These are phyloP conservation scores for Pisolithus marmoratus DNA, from an alignment of 768 basidiomycete genomes.

Conservation along the genomic window DNA sequence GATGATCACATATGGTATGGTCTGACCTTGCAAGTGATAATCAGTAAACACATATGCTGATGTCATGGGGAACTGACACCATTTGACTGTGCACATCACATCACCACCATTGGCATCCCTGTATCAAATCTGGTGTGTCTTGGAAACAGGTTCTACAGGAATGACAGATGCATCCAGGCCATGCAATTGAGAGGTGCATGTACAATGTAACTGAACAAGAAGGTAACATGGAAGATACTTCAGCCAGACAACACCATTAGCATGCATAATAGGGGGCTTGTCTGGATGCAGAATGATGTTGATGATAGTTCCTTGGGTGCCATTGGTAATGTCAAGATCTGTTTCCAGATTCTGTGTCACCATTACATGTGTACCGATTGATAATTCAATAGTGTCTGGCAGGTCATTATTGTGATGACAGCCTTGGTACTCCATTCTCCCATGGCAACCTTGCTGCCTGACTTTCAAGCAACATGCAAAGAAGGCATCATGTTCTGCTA, in stretches of 20 bases:
- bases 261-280: too few species aligned
- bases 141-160: background rate
- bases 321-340: slow-evolving; percentile 5
- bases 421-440: too few species aligned
- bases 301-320: background rate
- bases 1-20: slow-evolving; percentile 29
- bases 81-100: background rate
- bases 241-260: too few species aligned
- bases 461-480: too few species aligned
- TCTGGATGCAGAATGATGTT: background rate
- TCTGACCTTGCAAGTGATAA: slow-evolving; percentile 38
- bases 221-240: background rate
- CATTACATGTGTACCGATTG: slow-evolving; percentile 32
- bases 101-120: background rate
- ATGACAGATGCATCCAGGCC: background rate
- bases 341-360: slow-evolving; percentile 39
- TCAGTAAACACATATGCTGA: slow-evolving; percentile 39
- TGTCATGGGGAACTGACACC: slow-evolving; percentile 28
- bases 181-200: background rate
- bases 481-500: too few species aligned
- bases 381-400: slow-evolving; percentile 21
- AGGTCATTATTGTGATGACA: too few species aligned
- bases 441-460: too few species aligned
- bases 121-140: background rate
- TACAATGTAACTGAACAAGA: background rate